These are phyloP conservation scores for Pelomyxa schiedti DNA, from an alignment of 78 protist species.

Conservation along the genomic window DNA sequence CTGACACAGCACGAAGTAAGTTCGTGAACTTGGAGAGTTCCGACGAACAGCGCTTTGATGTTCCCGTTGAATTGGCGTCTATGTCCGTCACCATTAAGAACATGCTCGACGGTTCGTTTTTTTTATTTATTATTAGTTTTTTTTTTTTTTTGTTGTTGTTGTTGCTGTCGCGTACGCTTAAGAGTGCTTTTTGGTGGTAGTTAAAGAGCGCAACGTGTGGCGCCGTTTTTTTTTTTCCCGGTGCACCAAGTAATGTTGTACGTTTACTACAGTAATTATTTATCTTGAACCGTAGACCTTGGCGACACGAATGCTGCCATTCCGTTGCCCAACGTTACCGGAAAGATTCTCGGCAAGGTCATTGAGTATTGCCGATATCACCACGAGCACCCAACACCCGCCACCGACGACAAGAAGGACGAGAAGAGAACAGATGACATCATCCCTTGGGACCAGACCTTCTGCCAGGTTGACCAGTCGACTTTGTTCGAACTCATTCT, in stretches of 20 bases:
- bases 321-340: constrained; percentile 78
- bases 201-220: too few species aligned
- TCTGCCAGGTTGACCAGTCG: constrained; percentile 66
- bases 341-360: constrained; percentile 57
- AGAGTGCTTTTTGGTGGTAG: too few species aligned
- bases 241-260: too few species aligned
- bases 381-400: constrained; percentile 48
- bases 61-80: neutral
- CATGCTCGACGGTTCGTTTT: constrained; percentile 4
- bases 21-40: constrained; percentile 1
- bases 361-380: constrained; percentile 66
- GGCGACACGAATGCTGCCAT: constrained; percentile 50
- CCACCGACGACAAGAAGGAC: constrained; percentile 41
- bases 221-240: too few species aligned
- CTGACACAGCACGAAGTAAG: too few species aligned
- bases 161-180: too few species aligned
- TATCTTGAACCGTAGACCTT: too few species aligned
- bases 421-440: constrained; percentile 42
- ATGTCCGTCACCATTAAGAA: constrained; percentile 1
- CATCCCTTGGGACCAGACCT: constrained; percentile 59
- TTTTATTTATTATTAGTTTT: too few species aligned
- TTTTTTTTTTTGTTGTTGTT: too few species aligned
- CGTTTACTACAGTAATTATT: too few species aligned
- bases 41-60: neutral
- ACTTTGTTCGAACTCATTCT: constrained; percentile 73